phyloP scores from a whole-genome alignment of 2,329 filamentous ascomycete genomes.

The Cordyceps cateniannulata region DNA sequence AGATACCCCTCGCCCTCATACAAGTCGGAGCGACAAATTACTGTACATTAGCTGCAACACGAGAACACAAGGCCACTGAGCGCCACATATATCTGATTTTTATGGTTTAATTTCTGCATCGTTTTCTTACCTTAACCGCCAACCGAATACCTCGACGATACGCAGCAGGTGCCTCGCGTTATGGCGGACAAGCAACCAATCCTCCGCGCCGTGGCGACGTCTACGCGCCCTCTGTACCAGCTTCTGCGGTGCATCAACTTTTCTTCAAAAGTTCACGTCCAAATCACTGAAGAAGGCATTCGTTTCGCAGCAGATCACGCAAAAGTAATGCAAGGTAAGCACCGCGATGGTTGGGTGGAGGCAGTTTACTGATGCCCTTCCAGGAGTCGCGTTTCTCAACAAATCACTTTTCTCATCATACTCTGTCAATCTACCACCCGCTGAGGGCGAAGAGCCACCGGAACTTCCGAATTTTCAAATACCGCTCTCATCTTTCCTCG shows the following conservation, averaged over 20 bases:
- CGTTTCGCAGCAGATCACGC: slow-evolving; percentile 84
- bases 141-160: background rate
- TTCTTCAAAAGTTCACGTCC: slow-evolving; percentile 53
- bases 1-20: slow-evolving; percentile 39
- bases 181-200: slow-evolving; percentile 42
- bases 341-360: background rate
- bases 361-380: slow-evolving; percentile 9
- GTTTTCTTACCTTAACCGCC: slow-evolving; percentile 17
- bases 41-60: slow-evolving; percentile 32
- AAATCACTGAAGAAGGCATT: slow-evolving; percentile 78
- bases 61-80: slow-evolving; percentile 25
- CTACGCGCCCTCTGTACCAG: slow-evolving; percentile 67
- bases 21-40: slow-evolving; percentile 22
- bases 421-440: slow-evolving; percentile 50
- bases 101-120: slow-evolving; percentile 13
- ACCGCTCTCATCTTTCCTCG: slow-evolving; percentile 78
- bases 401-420: slow-evolving; percentile 85
- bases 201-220: slow-evolving; percentile 71
- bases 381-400: slow-evolving; percentile 67
- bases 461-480: slow-evolving; percentile 72
- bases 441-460: slow-evolving; percentile 31
- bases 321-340: slow-evolving; percentile 78
- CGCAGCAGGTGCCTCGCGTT: slow-evolving; percentile 12
- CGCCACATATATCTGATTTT: slow-evolving; percentile 20
- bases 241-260: slow-evolving; percentile 53